Evolutionary conservation across 139 green algal genomes (phyloP), one percentile per base, ranked within the genome.

Genomic region (Edaphochlamys debaryana): DNA sequence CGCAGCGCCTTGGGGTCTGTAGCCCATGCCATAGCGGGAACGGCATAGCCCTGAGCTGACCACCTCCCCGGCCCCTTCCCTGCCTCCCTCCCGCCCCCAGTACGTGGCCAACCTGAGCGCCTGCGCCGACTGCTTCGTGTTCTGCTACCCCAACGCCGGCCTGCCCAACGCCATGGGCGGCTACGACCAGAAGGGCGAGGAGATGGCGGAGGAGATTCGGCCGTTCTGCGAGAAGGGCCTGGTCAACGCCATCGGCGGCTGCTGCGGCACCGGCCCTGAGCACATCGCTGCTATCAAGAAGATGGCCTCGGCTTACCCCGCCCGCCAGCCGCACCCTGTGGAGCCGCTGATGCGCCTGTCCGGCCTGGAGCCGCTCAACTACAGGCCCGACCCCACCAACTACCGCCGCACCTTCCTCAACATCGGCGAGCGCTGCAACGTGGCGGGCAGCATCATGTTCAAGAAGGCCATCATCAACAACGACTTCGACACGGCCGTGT

Each of bases 361-460:
- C 67, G 97, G 97, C 20, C 92, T 99, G 48, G 97, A 99, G 94
- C 95, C 97, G 0, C 90, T 99, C 5, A 98, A 96, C 90, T 99
- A 99, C 88, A 58, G 88, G 40, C 97, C 96, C 22, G 79, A 98
- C 67, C 17, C 80, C 0, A 83, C 79, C 56, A 92, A 95, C 90
- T 93, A 95, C 91, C 92, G 96, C n/a, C n/a, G n/a, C n/a, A n/a
- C n/a, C n/a, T n/a, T n/a, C n/a, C n/a, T n/a, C n/a, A n/a, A n/a
- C n/a, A n/a, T 99, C 64, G 97, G 97, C 50, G 97, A 99, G 94
- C 93, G 97, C 41, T 99, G 97, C 95, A 99, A 99, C 86, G 96
- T 99, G 70, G 97, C 97, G 2, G 97, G 97, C 34, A 97, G 93
- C 54, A 95, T 87, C 36, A 90, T 98, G 52, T 99, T 96, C 94